phyloP scores from a whole-genome alignment of 768 basidiomycete genomes.

The Mycena crocata region DNA sequence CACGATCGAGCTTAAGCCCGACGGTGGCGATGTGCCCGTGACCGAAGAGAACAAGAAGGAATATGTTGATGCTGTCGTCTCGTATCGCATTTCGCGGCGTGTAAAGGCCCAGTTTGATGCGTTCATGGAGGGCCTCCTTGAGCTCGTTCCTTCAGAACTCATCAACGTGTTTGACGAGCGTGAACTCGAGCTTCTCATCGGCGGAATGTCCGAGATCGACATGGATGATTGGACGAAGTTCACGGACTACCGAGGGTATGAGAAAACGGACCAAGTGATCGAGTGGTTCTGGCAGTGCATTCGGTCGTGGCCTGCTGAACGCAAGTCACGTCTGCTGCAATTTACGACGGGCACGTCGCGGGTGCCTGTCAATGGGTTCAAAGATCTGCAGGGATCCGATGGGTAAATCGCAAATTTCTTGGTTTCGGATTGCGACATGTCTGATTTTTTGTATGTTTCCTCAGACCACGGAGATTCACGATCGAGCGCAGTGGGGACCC shows the following conservation, averaged over 20 bases:
- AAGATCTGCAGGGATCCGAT: conserved; percentile 93
- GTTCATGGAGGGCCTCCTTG: conserved; percentile 87
- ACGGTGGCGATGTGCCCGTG: conserved; percentile 70
- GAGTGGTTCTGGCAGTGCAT: conserved; percentile 98
- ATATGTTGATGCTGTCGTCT: conserved; percentile 81
- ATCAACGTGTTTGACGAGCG: conserved; percentile 92
- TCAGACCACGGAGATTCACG: conserved; percentile 83
- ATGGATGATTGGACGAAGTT: conserved; percentile 96
- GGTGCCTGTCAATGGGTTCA: conserved; percentile 93
- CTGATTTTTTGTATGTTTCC: background rate
- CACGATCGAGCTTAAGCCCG: conserved; percentile 72
- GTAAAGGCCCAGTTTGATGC: conserved; percentile 88
- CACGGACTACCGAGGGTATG: conserved; percentile 91
- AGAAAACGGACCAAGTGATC: conserved; percentile 88
- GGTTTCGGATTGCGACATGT: background rate
- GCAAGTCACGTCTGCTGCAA: conserved; percentile 87
- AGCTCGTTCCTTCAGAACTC: conserved; percentile 85
- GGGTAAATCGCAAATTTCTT: conserved; percentile 50
- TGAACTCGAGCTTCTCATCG: conserved; percentile 89
- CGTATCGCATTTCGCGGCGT: conserved; percentile 85
- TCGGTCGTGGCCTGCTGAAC: conserved; percentile 89
- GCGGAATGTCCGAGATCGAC: conserved; percentile 93
- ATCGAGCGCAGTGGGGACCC: conserved; percentile 96
- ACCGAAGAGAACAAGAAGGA: conserved; percentile 84
- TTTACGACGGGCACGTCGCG: conserved; percentile 91